Evolutionary conservation across 495 filamentous ascomycete genomes (phyloP).

Genomic region (Durotheca rogersii): DNA sequence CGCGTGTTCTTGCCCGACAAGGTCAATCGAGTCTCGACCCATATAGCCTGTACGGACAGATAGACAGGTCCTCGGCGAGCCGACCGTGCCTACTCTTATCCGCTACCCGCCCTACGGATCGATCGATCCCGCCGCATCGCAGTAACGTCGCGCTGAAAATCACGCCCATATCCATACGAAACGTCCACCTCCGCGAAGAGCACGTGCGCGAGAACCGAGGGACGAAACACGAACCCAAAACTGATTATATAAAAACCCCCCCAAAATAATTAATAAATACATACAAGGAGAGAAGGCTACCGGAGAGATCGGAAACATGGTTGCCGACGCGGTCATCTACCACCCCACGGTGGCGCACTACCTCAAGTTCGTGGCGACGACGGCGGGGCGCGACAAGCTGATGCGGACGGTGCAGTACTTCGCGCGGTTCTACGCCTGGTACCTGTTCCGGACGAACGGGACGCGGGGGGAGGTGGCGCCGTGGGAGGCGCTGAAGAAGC

Average conservation of each 20-base stretch:
- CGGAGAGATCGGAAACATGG: too few relatives aligned
- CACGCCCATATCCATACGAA: too few relatives aligned
- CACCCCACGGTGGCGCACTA: constrained; percentile 95
- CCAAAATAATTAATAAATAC: too few relatives aligned
- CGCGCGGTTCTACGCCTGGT: constrained; percentile 97
- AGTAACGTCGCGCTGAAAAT: not conserved
- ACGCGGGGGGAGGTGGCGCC: constrained; percentile 69
- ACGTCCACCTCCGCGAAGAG: constrained; percentile 31
- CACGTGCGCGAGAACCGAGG: too few relatives aligned
- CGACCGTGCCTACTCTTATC: not conserved
- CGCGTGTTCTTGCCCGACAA: too few relatives aligned
- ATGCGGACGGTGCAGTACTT: constrained; percentile 96
- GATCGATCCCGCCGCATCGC: not conserved
- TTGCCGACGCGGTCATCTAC: constrained; percentile 89
- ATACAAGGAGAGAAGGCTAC: too few relatives aligned
- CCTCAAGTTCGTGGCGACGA: constrained; percentile 89
- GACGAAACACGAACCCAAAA: too few relatives aligned
- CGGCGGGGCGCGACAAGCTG: constrained; percentile 93
- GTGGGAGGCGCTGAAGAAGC: constrained; percentile 87
- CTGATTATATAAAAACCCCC: too few relatives aligned
- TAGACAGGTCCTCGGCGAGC: not conserved
- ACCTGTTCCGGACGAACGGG: constrained; percentile 88
- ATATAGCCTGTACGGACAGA: not conserved
- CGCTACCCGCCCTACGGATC: not conserved
- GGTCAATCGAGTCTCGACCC: too few relatives aligned